Conservation (phyloP, 805 yeast genomes). For the Wickerhamiella australiensis region DNA sequence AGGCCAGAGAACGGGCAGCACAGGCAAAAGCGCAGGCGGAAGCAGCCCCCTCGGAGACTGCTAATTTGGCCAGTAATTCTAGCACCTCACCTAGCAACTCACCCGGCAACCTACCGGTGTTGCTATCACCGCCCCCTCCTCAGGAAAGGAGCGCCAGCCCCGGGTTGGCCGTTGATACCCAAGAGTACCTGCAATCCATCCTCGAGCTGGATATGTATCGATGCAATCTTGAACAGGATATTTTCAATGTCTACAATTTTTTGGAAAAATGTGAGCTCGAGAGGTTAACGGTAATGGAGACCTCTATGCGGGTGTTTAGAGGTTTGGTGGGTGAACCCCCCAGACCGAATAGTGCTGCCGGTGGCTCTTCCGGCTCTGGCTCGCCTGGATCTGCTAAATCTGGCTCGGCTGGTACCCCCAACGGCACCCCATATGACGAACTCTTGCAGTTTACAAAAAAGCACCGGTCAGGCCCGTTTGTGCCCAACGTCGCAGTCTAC, state of each 20-base stretch:
- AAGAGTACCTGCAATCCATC: constrained; percentile 40
- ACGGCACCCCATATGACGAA: constrained; percentile 42
- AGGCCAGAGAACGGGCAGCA: too few species aligned
- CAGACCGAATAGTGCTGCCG: too few species aligned
- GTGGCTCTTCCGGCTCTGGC: too few species aligned
- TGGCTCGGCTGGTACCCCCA: neutral
- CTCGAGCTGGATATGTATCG: constrained; percentile 47
- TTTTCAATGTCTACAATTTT: constrained; percentile 51
- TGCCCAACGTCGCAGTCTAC: constrained; percentile 57
- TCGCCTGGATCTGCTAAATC: too few species aligned
- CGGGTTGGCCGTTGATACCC: constrained; percentile 33
- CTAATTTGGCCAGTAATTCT: too few species aligned
- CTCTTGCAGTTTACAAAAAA: constrained; percentile 46
- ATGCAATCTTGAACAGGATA: constrained; percentile 55
- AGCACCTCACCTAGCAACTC: too few species aligned
- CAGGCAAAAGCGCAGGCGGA: too few species aligned
- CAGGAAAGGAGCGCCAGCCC: constrained; percentile 7
- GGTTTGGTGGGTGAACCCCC: constrained; percentile 31
- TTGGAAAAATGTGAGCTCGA: constrained; percentile 69
- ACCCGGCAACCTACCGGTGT: too few species aligned
- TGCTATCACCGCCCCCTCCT: neutral
- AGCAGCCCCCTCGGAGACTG: too few species aligned
- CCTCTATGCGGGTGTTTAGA: constrained; percentile 51
- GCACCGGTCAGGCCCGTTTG: constrained; percentile 57
- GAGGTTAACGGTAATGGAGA: constrained; percentile 52